Evolutionary conservation across 2,329 filamentous ascomycete genomes (phyloP), one percentile per base, ranked within the genome.

Genomic region (Westerdykella sp.): DNA sequence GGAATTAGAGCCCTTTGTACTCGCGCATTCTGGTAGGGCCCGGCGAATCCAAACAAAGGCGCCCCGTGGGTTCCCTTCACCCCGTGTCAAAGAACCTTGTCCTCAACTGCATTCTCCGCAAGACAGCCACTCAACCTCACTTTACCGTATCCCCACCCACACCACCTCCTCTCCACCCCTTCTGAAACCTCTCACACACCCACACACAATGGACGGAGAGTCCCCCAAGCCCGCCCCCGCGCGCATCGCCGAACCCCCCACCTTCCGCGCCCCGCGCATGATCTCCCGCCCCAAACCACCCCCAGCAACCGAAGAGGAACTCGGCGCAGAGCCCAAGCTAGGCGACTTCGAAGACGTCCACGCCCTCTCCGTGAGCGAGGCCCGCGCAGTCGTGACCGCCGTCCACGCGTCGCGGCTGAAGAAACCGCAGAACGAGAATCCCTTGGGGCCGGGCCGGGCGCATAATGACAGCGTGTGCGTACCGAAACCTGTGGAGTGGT

Each of bases 281-380:
- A 59, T 67, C 37, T 65, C 62, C 48, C 62, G 63, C 34, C 62
- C 62, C 77, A 48, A 87, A 85, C 69, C 84, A 82, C 50, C 73
- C 76, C 36, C 78, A 79, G 38, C 77, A 81, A 44, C 85, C 63
- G 90, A 95, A 66, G 91, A 97, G 69, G 89, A 96, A 72, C 90
- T 91, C 18, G 82, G 84, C 39, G 74, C 80, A 6, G 81, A 81
- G 43, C 81, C 97, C 51, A 86, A 84, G 66, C 84, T 98, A 10
- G 93, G 93, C 70, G 91, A 96, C 65, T 96, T 97, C 70, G 82
- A 94, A 57, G 77, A 91, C 61, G 89, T 94, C 53, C 88, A 93
- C 64, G 91, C 90, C 5, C 76, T 98, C 49, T 95, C 90, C 37
- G 79, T 96, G 41, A 95, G 88, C 28, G 93, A 97, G 71, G 90